Evolutionary conservation across 176 grass and related monocot species (phyloP).

Genomic region (Urochloa ruziziensis): DNA sequence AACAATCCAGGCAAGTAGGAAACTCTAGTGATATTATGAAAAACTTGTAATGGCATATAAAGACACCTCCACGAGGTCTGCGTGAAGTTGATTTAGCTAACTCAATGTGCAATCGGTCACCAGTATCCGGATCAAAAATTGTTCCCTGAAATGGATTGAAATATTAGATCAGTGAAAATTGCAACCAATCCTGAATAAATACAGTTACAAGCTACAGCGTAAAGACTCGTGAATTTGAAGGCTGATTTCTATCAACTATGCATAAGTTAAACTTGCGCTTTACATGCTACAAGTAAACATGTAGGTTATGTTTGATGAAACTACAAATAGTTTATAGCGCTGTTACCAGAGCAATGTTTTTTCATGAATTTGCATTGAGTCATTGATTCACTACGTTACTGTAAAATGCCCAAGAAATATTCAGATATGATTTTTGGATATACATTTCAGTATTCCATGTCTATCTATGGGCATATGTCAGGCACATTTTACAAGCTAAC

Average conservation of each 20-base stretch:
- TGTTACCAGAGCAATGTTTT: conserved; percentile 1
- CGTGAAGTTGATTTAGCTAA: conserved; percentile 94
- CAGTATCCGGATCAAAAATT: conserved; percentile 79
- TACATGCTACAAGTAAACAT: neutral
- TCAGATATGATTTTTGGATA: neutral
- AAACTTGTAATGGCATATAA: neutral
- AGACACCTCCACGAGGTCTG: conserved; percentile 62
- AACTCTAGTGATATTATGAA: neutral
- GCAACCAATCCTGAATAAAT: neutral
- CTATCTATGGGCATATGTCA: neutral
- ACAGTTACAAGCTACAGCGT: neutral
- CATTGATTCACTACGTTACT: neutral
- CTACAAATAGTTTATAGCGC: neutral
- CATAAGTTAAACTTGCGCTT: neutral
- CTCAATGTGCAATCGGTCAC: conserved; percentile 81
- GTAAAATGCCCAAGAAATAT: neutral
- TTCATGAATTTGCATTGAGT: neutral
- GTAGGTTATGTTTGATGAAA: neutral
- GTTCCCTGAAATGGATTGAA: conserved; percentile 52
- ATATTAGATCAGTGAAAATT: conserved; percentile 5
- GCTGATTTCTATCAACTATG: neutral
- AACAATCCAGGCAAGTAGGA: neutral
- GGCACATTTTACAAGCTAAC: neutral
- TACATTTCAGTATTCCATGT: neutral
- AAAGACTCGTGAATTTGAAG: neutral